Evolutionary conservation across 371 early-diverging fungal species (phyloP).

Genomic region (Syncephalastrum contaminatum): DNA sequence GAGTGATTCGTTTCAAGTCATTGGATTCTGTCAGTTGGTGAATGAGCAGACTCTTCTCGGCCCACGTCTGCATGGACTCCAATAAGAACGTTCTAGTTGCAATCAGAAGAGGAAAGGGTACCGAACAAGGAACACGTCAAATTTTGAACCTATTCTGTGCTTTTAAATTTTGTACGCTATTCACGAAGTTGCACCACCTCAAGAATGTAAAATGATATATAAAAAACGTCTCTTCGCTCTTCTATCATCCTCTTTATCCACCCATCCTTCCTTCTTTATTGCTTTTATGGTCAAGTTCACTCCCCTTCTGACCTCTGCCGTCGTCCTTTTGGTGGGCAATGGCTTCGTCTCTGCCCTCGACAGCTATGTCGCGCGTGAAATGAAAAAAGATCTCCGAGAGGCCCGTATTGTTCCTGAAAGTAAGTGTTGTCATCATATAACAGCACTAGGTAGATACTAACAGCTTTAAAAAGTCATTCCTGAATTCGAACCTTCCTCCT

Average conservation of each 20-base stretch:
- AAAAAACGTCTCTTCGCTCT: background rate
- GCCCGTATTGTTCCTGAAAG: conserved; percentile 11
- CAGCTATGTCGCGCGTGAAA: background rate
- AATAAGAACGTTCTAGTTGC: no score
- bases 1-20: background rate
- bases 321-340: conserved; percentile 1
- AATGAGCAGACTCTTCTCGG: no score
- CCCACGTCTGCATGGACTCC: no score
- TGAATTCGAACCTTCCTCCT: conserved; percentile 23
- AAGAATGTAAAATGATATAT: conserved; percentile 1
- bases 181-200: no score
- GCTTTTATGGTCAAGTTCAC: background rate
- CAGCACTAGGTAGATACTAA: background rate
- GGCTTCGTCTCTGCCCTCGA: conserved; percentile 8
- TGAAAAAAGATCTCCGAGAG: background rate
- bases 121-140: no score
- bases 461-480: conserved; percentile 10
- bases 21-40: no score
- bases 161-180: no score
- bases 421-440: background rate
- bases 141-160: no score
- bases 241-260: background rate
- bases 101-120: no score
- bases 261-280: conserved; percentile 1
- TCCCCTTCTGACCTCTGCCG: background rate